Evolutionary conservation across 495 filamentous ascomycete species (phyloP), one percentile per base, ranked within the genome.

Genomic region (Amphirosellinia nigrospora): DNA sequence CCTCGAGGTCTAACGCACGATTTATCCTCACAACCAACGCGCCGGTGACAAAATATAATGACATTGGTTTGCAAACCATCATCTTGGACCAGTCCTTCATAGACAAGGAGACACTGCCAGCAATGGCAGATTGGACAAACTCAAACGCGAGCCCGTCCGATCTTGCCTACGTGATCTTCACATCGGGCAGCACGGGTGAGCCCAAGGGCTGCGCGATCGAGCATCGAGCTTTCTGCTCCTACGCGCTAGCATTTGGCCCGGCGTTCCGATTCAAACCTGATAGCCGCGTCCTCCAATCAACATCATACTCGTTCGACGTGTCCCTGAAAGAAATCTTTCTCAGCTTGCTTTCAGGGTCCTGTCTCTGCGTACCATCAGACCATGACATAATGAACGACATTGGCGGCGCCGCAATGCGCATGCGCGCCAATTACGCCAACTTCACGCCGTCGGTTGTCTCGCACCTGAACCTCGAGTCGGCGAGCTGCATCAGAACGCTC

Each of bases 361-460:
- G 84, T 63, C 80, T 89, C 5, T 89, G 87, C 74, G 81, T 90
- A 55, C 88, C 87, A 7, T 86, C 82, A 66, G 86, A 89, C 62
- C 80, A 89, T 15, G 58, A 73, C 38, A 60, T 70, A 21, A 43
- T 71, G 39, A 53, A 66, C 32, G 53, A 68, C 43, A 34, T 48
- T 0, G 34, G 9, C 9, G n/a, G 30, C 23, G 36, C 50, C 16
- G 30, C 30, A 4, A 15, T 26, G 41, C 41, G 60, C 26, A 55
- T 62, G 28, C 28, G 56, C 50, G 55, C 30, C 13, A 69, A 69
- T 15, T 39, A 62, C 55, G 66, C 55, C 21, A 63, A 52, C 55
- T 62, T 69, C 38, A 69, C 66, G 19, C 60, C 68, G 8, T 65
- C 68, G 32, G 45, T 60, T 11, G 50, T 39, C 36, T 43, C 52